Evolutionary conservation across 1,139 yeast species (phyloP).

Genomic region (Saccharomyces hybrid): DNA sequence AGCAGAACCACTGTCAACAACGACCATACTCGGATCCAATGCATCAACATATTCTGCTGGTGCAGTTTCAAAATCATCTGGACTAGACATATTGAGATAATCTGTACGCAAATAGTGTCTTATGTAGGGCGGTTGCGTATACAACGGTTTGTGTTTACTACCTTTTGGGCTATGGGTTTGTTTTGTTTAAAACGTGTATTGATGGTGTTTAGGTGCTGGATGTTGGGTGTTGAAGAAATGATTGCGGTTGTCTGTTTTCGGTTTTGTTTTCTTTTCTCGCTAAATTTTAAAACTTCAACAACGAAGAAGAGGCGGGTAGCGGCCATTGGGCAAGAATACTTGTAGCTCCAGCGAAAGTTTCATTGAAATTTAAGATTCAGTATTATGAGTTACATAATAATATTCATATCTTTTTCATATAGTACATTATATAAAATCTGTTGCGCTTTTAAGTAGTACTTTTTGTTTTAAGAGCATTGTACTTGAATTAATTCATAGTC

Average conservation of each 20-base stretch:
- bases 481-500: conserved; percentile 12
- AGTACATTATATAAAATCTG: conserved; percentile 2
- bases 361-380: neutral
- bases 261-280: conserved; percentile 7
- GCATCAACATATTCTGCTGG: conserved; percentile 23
- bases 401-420: neutral
- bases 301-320: neutral
- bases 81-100: neutral
- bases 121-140: neutral
- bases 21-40: conserved; percentile 7
- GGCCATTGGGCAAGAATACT: neutral
- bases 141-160: neutral
- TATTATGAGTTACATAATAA: neutral
- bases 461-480: conserved; percentile 5
- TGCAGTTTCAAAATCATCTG: conserved; percentile 20
- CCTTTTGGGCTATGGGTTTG: conserved; percentile 3
- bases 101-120: neutral
- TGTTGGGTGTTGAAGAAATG: conserved; percentile 6
- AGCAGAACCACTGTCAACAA: neutral
- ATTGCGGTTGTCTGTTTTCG: neutral
- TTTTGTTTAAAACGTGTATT: conserved; percentile 8
- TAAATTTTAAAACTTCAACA: conserved; percentile 1
- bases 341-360: neutral
- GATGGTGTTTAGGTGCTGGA: conserved; percentile 20
- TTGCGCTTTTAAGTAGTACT: neutral